Base-by-base conservation (phyloP, 2,329 filamentous ascomycete genomes). In the Arthroderma sp. region DNA sequence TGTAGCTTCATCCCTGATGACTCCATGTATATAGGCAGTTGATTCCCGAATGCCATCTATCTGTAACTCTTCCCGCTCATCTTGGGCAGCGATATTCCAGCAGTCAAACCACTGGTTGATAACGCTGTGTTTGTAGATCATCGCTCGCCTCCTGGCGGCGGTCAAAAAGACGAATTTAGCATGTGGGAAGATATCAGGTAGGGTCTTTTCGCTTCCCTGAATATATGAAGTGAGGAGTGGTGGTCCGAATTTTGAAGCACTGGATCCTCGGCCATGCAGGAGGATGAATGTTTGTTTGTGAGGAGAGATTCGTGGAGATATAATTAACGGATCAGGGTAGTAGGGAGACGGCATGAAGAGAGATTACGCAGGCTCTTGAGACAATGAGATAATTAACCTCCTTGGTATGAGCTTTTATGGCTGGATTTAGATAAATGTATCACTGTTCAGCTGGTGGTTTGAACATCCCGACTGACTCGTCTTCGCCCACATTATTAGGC, bases 101-200 rank as follows among this genome's bases (percentile, higher is more conserved):
- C 67, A 61, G 50, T 76, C 66, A 48, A 73, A 75, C 71, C 73
- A 77, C 52, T 73, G 69, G 6, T 68, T 67, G 33, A 74, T 63
- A 7, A 60, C 56, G 0, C 61, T 57, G 2, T 65, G 62, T 5
- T 68, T 63, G 37, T 71, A 67, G 3, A 62, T 58, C 1, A 56
- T 62, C 0, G 72, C 66, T 6, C 69, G 66, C 0, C 69, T 61
- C 8, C 64, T 65, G 5, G 57, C 61, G 0, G 73, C 64, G 0
- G 71, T 74, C 0, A 72, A 73, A 45, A 75, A 75, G 36, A 76
- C 56, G 45, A 73, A 74, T 47, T 67, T 69, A 1, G 65, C 53
- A 1, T 53, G 58, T 15, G 55, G 54, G 0, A 53, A 50, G 47
- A 36, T 41, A 29, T 40, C 37, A 32, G 45, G 46, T 22, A 55